A percentile compares a stretch with the other conserved stretches of the same genome.
These are phyloP conservation scores for Salinomyces thailandicus DNA, from an alignment of 2,329 filamentous ascomycete species.

Conservation along the genomic window DNA sequence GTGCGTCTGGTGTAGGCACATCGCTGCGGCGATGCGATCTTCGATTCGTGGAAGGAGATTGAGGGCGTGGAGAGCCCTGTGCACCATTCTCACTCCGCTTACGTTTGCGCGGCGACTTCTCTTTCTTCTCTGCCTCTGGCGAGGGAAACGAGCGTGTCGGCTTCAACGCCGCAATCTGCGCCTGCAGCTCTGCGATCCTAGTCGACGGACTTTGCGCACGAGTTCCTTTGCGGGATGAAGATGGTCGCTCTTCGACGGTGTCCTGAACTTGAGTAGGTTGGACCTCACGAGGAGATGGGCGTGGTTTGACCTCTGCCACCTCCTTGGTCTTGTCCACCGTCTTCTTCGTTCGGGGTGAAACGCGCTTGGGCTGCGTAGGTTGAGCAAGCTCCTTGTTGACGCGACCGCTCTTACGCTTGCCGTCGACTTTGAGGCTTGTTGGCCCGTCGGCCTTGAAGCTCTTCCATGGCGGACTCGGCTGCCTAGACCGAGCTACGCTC, in stretches of 20 bases:
- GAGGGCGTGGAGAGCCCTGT: constrained; percentile 2
- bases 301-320: constrained; percentile 9
- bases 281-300: constrained; percentile 5
- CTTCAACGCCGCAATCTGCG: constrained; percentile 22
- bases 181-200: constrained; percentile 20
- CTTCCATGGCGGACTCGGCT: constrained; percentile 86
- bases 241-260: neutral
- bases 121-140: constrained; percentile 5
- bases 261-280: neutral
- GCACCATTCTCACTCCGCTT: constrained; percentile 11
- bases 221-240: neutral
- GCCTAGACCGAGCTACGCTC: constrained; percentile 29
- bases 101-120: constrained; percentile 12
- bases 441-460: constrained; percentile 74
- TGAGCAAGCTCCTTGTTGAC: constrained; percentile 33
- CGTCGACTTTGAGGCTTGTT: constrained; percentile 63
- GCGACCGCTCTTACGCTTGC: constrained; percentile 51
- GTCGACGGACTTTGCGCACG: constrained; percentile 9
- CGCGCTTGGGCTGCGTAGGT: constrained; percentile 16
- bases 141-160: constrained; percentile 17
- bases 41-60: constrained; percentile 12
- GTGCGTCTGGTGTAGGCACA: constrained; percentile 12
- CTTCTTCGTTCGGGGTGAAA: constrained; percentile 23
- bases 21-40: constrained; percentile 12
- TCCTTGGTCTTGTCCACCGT: constrained; percentile 16